Percentiles rank a stretch among this genome's conserved stretches.
phyloP scores from a whole-genome alignment of 345 rosid genomes.

The Reutealis trisperma region DNA sequence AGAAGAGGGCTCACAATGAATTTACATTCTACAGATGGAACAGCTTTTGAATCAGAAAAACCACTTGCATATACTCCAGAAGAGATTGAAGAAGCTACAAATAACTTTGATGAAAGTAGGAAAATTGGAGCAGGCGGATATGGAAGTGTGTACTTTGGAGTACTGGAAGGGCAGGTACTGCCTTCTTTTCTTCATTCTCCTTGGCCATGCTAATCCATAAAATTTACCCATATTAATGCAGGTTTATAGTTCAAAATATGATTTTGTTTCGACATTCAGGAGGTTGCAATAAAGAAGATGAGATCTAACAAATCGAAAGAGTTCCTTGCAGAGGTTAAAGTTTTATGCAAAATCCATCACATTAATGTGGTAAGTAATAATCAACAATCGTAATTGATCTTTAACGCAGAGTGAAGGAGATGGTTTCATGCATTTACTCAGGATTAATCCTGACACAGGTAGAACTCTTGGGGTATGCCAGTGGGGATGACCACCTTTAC shows the following conservation, averaged over 20 bases:
- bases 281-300: constrained; percentile 75
- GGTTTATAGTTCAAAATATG: neutral
- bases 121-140: constrained; percentile 64
- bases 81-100: constrained; percentile 61
- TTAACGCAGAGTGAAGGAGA: neutral
- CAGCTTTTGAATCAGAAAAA: constrained; percentile 55
- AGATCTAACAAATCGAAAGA: constrained; percentile 64
- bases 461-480: constrained; percentile 61
- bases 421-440: neutral
- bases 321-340: constrained; percentile 72
- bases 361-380: constrained; percentile 55
- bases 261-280: constrained; percentile 34
- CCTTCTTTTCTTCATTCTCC: neutral
- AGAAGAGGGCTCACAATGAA: constrained; percentile 1
- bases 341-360: constrained; percentile 66
- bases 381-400: neutral
- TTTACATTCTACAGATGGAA: constrained; percentile 29
- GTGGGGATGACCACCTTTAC: constrained; percentile 67
- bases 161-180: constrained; percentile 41
- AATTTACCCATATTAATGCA: neutral
- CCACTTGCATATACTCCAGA: constrained; percentile 42
- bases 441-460: constrained; percentile 38
- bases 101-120: constrained; percentile 47
- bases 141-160: constrained; percentile 55
- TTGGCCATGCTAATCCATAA: neutral